Conservation (phyloP, 805 yeast genomes). For the Metschnikowia drakensbergensis region DNA sequence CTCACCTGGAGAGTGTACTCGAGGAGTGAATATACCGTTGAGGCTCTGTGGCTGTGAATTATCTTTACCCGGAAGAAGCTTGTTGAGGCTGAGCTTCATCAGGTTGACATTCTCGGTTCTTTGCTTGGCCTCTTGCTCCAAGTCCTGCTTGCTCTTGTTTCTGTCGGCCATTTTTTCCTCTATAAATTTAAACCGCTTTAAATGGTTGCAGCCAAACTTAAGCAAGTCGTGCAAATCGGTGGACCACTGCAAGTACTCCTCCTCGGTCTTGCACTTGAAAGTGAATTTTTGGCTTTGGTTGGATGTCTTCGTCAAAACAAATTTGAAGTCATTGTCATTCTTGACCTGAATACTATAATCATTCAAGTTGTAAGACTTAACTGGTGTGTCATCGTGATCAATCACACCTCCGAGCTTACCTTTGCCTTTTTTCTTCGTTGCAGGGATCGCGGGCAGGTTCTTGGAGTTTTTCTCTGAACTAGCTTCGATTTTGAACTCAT, state of each 20-base stretch:
- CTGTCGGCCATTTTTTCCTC: conserved; percentile 37
- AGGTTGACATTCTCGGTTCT: conserved; percentile 7
- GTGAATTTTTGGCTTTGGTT: conserved; percentile 30
- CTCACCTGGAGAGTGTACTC: conserved; percentile 31
- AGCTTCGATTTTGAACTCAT: conserved; percentile 37
- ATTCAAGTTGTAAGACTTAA: conserved; percentile 40
- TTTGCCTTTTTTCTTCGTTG: conserved; percentile 19
- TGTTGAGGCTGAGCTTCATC: conserved; percentile 15
- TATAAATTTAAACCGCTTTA: conserved; percentile 48
- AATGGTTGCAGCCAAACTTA: conserved; percentile 40
- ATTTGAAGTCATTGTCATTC: conserved; percentile 32
- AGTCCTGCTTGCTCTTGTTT: conserved; percentile 8
- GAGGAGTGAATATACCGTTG: conserved; percentile 38
- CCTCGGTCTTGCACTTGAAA: conserved; percentile 43
- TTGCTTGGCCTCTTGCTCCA: neutral
- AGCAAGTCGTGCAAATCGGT: conserved; percentile 52
- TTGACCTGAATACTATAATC: conserved; percentile 32
- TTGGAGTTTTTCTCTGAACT: conserved; percentile 13
- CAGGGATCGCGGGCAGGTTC: conserved; percentile 10
- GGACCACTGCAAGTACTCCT: conserved; percentile 50
- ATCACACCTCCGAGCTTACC: conserved; percentile 39
- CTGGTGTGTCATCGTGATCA: conserved; percentile 38
- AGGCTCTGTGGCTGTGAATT: conserved; percentile 19
- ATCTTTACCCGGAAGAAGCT: conserved; percentile 13
- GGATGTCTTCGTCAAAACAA: conserved; percentile 28